These are phyloP conservation scores for Terana coerulea DNA, from an alignment of 768 basidiomycete genomes.

Conservation along the genomic window DNA sequence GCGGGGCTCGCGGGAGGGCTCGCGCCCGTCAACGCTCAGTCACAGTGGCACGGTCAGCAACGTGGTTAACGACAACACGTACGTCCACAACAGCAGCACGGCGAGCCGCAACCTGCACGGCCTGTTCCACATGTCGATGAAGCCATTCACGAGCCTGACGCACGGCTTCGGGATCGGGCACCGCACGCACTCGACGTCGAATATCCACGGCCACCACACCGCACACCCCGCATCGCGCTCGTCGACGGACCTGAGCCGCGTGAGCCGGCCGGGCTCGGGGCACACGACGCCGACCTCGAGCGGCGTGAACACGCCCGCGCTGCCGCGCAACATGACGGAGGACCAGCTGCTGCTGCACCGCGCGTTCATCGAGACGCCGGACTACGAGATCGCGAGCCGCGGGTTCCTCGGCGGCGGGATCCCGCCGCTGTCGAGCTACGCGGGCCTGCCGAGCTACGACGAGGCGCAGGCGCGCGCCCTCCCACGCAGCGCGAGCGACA, in stretches of 20 bases:
- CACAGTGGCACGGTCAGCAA: slow-evolving; percentile 15
- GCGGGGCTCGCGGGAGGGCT: slow-evolving; percentile 22
- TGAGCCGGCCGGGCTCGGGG: slow-evolving; percentile 12
- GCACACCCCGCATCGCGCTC: background rate
- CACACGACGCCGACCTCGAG: slow-evolving; percentile 9
- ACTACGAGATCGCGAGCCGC: slow-evolving; percentile 78
- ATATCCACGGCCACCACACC: slow-evolving; percentile 15
- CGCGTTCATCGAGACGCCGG: slow-evolving; percentile 76
- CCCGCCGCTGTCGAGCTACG: slow-evolving; percentile 73
- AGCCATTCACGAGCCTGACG: slow-evolving; percentile 50
- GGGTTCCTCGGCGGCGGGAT: slow-evolving; percentile 89
- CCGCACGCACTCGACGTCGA: slow-evolving; percentile 29
- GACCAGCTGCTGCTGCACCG: slow-evolving; percentile 45
- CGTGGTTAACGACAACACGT: slow-evolving; percentile 49
- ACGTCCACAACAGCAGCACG: slow-evolving; percentile 45
- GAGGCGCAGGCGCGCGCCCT: slow-evolving; percentile 35
- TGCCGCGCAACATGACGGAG: slow-evolving; percentile 9
- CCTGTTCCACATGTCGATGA: slow-evolving; percentile 59
- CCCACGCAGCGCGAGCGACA: slow-evolving; percentile 14
- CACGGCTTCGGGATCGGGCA: slow-evolving; percentile 39
- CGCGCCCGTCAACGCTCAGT: slow-evolving; percentile 14
- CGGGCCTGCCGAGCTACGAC: slow-evolving; percentile 84
- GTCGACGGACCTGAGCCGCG: slow-evolving; percentile 9
- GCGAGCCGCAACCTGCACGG: slow-evolving; percentile 50
- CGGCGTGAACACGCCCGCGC: slow-evolving; percentile 10